Evolutionary conservation across 2,329 filamentous ascomycete genomes (phyloP), one percentile per base, ranked within the genome.

Genomic region (Exophiala dermatitidis): DNA sequence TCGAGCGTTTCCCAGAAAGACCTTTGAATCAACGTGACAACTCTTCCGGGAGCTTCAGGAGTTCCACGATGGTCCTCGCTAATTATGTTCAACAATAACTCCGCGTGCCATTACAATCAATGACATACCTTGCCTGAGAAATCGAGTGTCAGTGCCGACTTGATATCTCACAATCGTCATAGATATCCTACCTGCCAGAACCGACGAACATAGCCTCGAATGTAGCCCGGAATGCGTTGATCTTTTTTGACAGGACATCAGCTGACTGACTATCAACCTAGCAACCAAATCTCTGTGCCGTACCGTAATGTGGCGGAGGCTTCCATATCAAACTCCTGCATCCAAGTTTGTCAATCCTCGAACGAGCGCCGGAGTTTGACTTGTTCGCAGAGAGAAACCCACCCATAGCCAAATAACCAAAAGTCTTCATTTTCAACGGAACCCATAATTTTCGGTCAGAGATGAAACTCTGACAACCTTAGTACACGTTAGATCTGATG

Each of bases 361-460:
- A 40, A 44, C 49, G 12, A 56, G 60, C 46, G 60, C 19, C n/a
- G 26, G 42, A 32, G 10, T 34, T 31, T 26, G 44, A 3, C 34
- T 8, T 34, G 8, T 37, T 19, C 8, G 31, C 8, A 5, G 44
- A 3, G 19, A 36, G 6, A 28, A 44, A 46, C 56, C 38, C 75
- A 95, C 91, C 91, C 93, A 67, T 97, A 98, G 58, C 93, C 93
- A 71, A 95, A 97, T 43, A 98, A 77, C 93, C 93, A 98, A 65
- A 97, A 90, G 67, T 95, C 88, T 34, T 80, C 75, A 28, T 73
- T 62, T 12, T 42, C 19, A 6, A 46, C 41, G 7, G 47, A 45
- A 33, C 47, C 50, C 56, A 52, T 53, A 40, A 38, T 38, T 1
- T 41, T 5, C 19, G 19, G 3, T 28, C 5, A 26, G 10, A 41